phyloP scores from a whole-genome alignment of 2,329 filamentous ascomycete genomes.

The Aspergillus bombycis region DNA sequence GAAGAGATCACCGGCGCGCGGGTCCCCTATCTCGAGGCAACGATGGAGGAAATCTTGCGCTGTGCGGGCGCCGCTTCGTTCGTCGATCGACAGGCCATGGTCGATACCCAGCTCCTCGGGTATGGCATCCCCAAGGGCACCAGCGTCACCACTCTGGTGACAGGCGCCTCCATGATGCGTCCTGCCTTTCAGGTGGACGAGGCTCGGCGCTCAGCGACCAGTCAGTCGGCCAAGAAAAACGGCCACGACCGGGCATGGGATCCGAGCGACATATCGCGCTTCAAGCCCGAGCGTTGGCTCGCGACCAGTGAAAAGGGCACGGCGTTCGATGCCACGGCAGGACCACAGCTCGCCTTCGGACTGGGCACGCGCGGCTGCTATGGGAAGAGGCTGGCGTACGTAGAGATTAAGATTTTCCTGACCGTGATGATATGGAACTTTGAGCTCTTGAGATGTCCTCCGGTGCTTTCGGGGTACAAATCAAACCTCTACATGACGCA shows the following conservation, averaged over 20 bases:
- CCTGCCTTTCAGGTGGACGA: background rate
- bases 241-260: background rate
- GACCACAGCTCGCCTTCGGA: no score
- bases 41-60: slow-evolving; percentile 47
- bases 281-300: background rate
- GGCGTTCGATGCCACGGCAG: no score
- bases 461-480: no score
- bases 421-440: no score
- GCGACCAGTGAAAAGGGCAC: background rate
- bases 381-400: no score
- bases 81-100: slow-evolving; percentile 33
- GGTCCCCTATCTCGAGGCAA: slow-evolving; percentile 48
- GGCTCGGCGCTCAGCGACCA: background rate
- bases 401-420: no score
- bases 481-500: no score
- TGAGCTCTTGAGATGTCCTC: no score
- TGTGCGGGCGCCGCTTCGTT: slow-evolving; percentile 24
- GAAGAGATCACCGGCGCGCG: slow-evolving; percentile 34
- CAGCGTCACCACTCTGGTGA: slow-evolving; percentile 24
- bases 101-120: slow-evolving; percentile 48
- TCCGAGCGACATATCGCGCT: background rate
- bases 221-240: background rate
- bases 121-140: slow-evolving; percentile 45
- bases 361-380: no score
- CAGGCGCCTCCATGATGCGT: background rate